Evolutionary conservation across 2,329 filamentous ascomycete genomes (phyloP).

Genomic region (Pestalotiopsis sp.): DNA sequence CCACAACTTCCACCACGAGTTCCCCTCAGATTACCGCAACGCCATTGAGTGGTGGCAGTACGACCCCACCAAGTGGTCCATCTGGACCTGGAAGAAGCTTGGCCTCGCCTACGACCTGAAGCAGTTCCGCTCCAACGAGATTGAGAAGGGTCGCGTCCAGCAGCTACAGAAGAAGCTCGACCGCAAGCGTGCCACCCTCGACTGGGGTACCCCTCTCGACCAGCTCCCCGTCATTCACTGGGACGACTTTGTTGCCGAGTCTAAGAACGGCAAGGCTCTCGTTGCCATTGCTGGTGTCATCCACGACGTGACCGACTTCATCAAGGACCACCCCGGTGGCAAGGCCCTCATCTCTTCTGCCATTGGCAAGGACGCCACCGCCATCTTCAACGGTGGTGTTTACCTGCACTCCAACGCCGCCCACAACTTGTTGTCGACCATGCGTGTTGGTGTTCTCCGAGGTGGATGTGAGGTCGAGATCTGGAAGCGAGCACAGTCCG

Average conservation of each 20-base stretch:
- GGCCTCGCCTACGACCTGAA: slow-evolving; percentile 70
- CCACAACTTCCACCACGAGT: slow-evolving; percentile 77
- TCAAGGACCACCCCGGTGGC: slow-evolving; percentile 70
- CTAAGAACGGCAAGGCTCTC: slow-evolving; percentile 65
- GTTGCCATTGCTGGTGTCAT: slow-evolving; percentile 66
- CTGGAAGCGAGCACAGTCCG: slow-evolving; percentile 69
- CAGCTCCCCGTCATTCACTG: slow-evolving; percentile 44
- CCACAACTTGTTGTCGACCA: slow-evolving; percentile 69
- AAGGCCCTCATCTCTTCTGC: slow-evolving; percentile 67
- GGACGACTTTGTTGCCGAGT: slow-evolving; percentile 67
- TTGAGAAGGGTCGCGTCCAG: slow-evolving; percentile 69
- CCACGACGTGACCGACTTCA: slow-evolving; percentile 67
- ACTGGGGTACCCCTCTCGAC: slow-evolving; percentile 69
- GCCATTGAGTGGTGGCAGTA: slow-evolving; percentile 73
- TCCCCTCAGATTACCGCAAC: slow-evolving; percentile 73
- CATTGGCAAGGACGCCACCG: slow-evolving; percentile 68
- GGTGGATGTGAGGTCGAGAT: slow-evolving; percentile 71
- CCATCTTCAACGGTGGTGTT: slow-evolving; percentile 71
- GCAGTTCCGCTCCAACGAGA: slow-evolving; percentile 69
- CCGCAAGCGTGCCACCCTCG: slow-evolving; percentile 62
- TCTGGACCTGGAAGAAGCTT: slow-evolving; percentile 69
- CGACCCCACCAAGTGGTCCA: slow-evolving; percentile 72
- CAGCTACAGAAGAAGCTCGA: slow-evolving; percentile 72
- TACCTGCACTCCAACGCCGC: slow-evolving; percentile 71
- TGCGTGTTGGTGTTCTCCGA: slow-evolving; percentile 68